These are phyloP conservation scores for Nicotiana knightiana DNA, from an alignment of 257 asterid species.

Conservation along the genomic window DNA sequence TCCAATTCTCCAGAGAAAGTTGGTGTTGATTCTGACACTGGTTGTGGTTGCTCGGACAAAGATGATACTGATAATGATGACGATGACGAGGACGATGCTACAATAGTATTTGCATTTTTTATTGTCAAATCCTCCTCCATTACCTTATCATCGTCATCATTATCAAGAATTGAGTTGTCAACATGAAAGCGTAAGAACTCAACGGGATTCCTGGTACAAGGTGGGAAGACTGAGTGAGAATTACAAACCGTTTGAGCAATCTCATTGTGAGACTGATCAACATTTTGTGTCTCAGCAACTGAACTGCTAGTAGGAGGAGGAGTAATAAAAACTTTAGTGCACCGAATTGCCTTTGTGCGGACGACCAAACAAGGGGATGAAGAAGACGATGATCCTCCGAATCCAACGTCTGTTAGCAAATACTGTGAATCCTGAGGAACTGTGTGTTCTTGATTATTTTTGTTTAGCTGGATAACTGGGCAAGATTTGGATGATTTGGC, in stretches of 20 bases:
- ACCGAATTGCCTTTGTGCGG: background rate
- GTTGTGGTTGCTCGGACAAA: background rate
- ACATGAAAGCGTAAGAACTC: too few relatives aligned
- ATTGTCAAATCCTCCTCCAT: background rate
- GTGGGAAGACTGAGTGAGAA: too few relatives aligned
- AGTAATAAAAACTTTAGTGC: background rate
- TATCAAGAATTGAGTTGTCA: background rate
- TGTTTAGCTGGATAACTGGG: background rate
- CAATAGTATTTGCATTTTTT: background rate
- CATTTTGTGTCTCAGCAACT: background rate
- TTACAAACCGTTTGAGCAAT: background rate
- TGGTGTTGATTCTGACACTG: background rate
- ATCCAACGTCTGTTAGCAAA: background rate
- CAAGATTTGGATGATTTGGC: background rate
- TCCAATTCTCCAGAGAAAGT: background rate
- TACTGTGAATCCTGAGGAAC: background rate
- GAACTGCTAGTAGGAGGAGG: background rate
- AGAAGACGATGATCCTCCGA: background rate
- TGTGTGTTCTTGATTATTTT: background rate
- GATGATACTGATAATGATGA: background rate
- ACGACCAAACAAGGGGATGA: background rate
- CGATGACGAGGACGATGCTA: background rate
- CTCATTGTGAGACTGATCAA: background rate
- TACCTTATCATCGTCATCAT: background rate
- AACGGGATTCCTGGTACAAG: too few relatives aligned